A percentile compares a stretch with the other conserved stretches of the same genome.
Conservation (phyloP, 2,329 filamentous ascomycete genomes). For the Zymoseptoria tritici region DNA sequence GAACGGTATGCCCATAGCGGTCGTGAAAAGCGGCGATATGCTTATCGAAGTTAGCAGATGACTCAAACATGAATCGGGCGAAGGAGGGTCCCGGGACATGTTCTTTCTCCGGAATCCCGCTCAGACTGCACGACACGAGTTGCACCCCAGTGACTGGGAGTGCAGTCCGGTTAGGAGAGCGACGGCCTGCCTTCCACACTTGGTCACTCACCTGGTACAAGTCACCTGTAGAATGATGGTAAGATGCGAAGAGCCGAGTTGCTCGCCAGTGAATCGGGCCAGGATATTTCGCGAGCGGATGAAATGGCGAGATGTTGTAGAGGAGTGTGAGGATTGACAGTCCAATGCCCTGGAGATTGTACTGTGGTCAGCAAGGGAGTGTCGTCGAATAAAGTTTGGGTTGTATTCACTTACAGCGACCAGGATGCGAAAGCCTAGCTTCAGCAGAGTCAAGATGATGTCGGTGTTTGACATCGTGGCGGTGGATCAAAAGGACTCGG, state of each 20-base stretch:
- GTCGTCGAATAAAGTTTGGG: not conserved
- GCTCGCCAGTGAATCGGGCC: constrained; percentile 18
- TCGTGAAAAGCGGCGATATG: constrained; percentile 21
- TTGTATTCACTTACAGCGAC: not conserved
- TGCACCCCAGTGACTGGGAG: no score
- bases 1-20: constrained; percentile 20
- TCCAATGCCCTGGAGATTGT: not conserved
- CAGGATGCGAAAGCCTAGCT: not conserved
- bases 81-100: no score
- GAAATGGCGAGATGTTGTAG: constrained; percentile 21
- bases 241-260: constrained; percentile 14
- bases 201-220: no score
- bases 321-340: not conserved
- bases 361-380: not conserved
- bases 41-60: no score
- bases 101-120: no score
- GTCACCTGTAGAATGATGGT: constrained; percentile 17
- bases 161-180: no score
- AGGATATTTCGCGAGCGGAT: constrained; percentile 19
- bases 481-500: not conserved
- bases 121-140: no score
- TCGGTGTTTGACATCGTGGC: not conserved
- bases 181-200: no score
- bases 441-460: not conserved
- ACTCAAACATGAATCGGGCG: no score